Conservation (phyloP, 305 asterid species). For the Stenogyne calaminthoides region DNA sequence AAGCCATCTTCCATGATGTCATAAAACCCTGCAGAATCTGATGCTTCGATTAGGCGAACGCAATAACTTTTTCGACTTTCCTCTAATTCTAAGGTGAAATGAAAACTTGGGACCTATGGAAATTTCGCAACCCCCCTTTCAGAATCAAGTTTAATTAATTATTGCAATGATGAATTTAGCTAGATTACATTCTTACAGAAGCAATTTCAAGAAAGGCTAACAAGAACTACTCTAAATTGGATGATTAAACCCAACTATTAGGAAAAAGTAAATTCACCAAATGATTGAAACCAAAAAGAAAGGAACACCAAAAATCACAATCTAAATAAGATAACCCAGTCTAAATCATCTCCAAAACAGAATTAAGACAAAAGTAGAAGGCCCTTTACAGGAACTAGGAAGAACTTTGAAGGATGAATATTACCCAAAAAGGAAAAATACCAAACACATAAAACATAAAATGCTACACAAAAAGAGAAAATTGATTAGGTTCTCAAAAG, state of each 20-base stretch:
- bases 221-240: not conserved
- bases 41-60: not conserved
- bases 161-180: not conserved
- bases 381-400: not conserved
- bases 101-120: conserved; percentile 1
- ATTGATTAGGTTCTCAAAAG: conserved; percentile 1
- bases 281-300: not conserved
- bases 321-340: conserved; percentile 11
- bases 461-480: not conserved
- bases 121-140: not conserved
- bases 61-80: not conserved
- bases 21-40: not conserved
- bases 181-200: not conserved
- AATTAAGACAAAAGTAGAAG: conserved; percentile 4
- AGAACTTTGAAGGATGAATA: not conserved
- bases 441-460: not conserved
- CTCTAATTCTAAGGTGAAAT: not conserved
- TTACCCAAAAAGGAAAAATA: not conserved
- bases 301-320: not conserved
- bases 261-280: not conserved
- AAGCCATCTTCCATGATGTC: conserved; percentile 46
- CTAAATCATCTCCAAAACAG: not conserved
- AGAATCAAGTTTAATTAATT: not conserved
- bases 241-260: not conserved
- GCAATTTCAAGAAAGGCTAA: not conserved